phyloP scores from a whole-genome alignment of 1,284 basidiomycete genomes.

The Papiliotrema terrestris region DNA sequence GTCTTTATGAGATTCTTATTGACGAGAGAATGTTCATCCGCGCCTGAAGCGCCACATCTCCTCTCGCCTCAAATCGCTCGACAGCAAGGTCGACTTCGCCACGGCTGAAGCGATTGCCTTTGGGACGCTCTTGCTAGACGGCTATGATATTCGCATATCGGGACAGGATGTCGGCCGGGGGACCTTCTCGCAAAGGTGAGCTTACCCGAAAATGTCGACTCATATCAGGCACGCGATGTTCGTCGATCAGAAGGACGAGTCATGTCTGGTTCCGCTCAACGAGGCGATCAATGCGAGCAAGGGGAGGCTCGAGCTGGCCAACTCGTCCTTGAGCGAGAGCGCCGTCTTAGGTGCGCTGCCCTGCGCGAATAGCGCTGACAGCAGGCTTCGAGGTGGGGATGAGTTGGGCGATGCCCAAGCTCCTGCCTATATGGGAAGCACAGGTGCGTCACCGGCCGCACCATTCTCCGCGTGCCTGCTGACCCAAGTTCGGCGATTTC shows the following conservation, averaged over 20 bases:
- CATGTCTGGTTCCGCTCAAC: conserved; percentile 73
- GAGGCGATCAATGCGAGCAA: conserved; percentile 48
- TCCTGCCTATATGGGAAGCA: conserved; percentile 85
- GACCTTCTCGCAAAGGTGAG: conserved; percentile 78
- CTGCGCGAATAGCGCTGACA: neutral
- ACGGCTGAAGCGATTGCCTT: conserved; percentile 86
- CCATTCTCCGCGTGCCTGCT: neutral
- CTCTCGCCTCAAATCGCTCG: conserved; percentile 66
- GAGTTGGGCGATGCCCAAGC: conserved; percentile 74
- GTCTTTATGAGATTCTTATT: neutral
- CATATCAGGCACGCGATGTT: conserved; percentile 73
- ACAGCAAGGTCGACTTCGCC: conserved; percentile 78
- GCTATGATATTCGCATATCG: conserved; percentile 74
- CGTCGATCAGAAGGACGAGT: conserved; percentile 76
- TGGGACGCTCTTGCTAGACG: conserved; percentile 74
- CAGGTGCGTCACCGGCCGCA: conserved; percentile 54
- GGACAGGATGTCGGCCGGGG: conserved; percentile 87
- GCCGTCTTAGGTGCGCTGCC: conserved; percentile 67
- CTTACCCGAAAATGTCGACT: conserved; percentile 1
- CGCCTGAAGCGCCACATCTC: conserved; percentile 75
- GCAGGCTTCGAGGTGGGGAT: conserved; percentile 74
- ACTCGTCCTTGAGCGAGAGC: conserved; percentile 82
- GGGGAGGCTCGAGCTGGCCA: conserved; percentile 75
- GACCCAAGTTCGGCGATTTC: conserved; percentile 65
- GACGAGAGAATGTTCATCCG: conserved; percentile 65